A percentile compares a stretch with the other conserved stretches of the same genome.
These are phyloP conservation scores for Perilla frutescens DNA, from an alignment of 257 asterid genomes.

Conservation along the genomic window DNA sequence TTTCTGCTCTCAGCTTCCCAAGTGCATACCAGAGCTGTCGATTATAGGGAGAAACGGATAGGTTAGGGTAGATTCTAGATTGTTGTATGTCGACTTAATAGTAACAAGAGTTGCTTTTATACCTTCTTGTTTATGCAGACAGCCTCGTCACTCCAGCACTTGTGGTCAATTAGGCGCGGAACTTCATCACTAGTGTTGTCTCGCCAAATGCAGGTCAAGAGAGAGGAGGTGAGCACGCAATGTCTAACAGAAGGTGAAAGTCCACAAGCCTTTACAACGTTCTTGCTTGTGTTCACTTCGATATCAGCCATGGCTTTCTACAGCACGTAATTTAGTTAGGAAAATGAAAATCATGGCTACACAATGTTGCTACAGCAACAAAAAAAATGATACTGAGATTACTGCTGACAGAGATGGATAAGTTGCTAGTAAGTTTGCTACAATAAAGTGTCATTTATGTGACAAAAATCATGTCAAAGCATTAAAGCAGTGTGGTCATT, in stretches of 20 bases:
- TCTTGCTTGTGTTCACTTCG: constrained; percentile 72
- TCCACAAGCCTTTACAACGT: constrained; percentile 75
- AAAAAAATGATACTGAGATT: too few relatives aligned
- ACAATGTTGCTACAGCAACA: background rate
- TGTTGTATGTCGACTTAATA: background rate
- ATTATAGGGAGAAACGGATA: constrained; percentile 11
- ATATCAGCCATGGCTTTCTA: constrained; percentile 82
- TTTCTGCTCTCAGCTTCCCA: constrained; percentile 90
- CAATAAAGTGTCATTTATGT: background rate
- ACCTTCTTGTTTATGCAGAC: constrained; percentile 78
- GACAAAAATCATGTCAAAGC: background rate
- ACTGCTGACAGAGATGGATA: too few relatives aligned
- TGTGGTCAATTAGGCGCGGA: constrained; percentile 63
- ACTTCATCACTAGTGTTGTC: constrained; percentile 42
- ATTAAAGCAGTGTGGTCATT: background rate
- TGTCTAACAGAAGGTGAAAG: constrained; percentile 60
- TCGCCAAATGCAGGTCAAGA: constrained; percentile 79
- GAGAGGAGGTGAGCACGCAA: constrained; percentile 90
- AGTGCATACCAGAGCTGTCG: constrained; percentile 92
- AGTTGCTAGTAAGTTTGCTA: too few relatives aligned
- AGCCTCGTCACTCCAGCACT: constrained; percentile 83
- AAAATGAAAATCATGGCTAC: background rate
- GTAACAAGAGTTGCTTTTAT: background rate
- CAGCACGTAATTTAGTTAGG: background rate
- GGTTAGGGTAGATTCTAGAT: background rate